Evolutionary conservation across 1,139 yeast species (phyloP).

Genomic region (Meyerozyma elateridarum): DNA sequence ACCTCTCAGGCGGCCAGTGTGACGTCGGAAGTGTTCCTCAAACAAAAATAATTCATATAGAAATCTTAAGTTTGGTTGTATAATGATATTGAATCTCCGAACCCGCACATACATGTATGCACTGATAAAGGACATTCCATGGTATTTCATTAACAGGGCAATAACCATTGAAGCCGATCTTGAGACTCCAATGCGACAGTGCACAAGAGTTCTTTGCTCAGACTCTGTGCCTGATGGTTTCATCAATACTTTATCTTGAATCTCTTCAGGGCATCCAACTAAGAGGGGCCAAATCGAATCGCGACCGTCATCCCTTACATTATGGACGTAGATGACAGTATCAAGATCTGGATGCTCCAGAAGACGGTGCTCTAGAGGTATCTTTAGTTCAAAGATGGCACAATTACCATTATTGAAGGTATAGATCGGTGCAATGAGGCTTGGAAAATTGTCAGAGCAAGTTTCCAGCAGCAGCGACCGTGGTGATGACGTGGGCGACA

Average conservation of each 20-base stretch:
- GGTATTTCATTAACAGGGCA: slow-evolving; percentile 80
- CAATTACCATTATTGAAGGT: slow-evolving; percentile 22
- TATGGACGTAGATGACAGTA: slow-evolving; percentile 29
- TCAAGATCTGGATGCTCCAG: slow-evolving; percentile 19
- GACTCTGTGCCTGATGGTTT: slow-evolving; percentile 14
- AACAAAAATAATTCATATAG: slow-evolving; percentile 81
- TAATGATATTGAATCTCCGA: slow-evolving; percentile 78
- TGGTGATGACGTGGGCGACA: too few species aligned
- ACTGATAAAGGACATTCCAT: slow-evolving; percentile 58
- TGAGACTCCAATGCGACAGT: slow-evolving; percentile 90
- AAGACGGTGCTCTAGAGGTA: slow-evolving; percentile 10
- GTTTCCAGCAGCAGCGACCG: too few species aligned
- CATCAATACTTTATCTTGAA: slow-evolving; percentile 28
- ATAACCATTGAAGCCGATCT: slow-evolving; percentile 87
- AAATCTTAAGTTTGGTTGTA: slow-evolving; percentile 83
- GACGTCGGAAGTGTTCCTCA: slow-evolving; percentile 51
- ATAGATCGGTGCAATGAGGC: slow-evolving; percentile 24
- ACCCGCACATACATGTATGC: slow-evolving; percentile 82
- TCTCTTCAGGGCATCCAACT: slow-evolving; percentile 24
- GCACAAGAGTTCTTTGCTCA: slow-evolving; percentile 55
- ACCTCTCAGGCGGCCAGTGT: slow-evolving; percentile 12
- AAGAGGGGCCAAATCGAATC: slow-evolving; percentile 33
- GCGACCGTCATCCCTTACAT: slow-evolving; percentile 39
- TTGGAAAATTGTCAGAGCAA: too few species aligned
- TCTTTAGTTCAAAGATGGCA: slow-evolving; percentile 26